phyloP scores from a whole-genome alignment of 768 basidiomycete species.

The Boletus patriciae region DNA sequence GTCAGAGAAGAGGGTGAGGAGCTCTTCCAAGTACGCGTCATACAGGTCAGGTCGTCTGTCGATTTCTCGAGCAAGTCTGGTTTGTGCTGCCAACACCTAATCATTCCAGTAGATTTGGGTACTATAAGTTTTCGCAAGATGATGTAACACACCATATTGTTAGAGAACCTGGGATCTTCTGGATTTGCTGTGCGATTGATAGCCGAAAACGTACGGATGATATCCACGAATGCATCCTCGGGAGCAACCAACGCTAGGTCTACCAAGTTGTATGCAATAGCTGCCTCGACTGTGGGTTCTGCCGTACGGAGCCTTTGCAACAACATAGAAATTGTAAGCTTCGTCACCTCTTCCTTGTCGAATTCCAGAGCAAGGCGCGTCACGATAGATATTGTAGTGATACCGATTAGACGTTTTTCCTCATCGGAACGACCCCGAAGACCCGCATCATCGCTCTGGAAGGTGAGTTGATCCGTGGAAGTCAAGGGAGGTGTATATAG shows the following conservation, averaged over 20 bases:
- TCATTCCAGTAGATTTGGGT: neutral
- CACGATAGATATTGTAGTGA: conserved; percentile 90
- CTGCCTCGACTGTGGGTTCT: conserved; percentile 86
- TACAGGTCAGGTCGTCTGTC: conserved; percentile 73
- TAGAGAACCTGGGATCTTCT: conserved; percentile 85
- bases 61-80: conserved; percentile 80
- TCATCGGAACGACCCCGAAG: conserved; percentile 75
- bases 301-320: conserved; percentile 82
- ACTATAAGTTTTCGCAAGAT: neutral
- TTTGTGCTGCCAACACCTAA: conserved; percentile 88
- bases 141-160: conserved; percentile 70
- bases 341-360: conserved; percentile 81
- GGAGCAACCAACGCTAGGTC: conserved; percentile 83
- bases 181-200: conserved; percentile 86
- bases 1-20: conserved; percentile 83
- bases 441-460: conserved; percentile 62
- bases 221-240: conserved; percentile 74
- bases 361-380: conserved; percentile 88
- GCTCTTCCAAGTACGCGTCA: conserved; percentile 76
- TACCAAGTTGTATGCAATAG: conserved; percentile 88
- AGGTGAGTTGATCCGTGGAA: conserved; percentile 47
- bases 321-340: conserved; percentile 89
- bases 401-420: conserved; percentile 79
- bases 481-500: conserved; percentile 35
- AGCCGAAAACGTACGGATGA: conserved; percentile 78